A percentile compares a stretch with the other conserved stretches of the same genome.
These are phyloP conservation scores for Ceratocystis diversiconidia DNA, from an alignment of 2,329 filamentous ascomycete species.

Conservation along the genomic window DNA sequence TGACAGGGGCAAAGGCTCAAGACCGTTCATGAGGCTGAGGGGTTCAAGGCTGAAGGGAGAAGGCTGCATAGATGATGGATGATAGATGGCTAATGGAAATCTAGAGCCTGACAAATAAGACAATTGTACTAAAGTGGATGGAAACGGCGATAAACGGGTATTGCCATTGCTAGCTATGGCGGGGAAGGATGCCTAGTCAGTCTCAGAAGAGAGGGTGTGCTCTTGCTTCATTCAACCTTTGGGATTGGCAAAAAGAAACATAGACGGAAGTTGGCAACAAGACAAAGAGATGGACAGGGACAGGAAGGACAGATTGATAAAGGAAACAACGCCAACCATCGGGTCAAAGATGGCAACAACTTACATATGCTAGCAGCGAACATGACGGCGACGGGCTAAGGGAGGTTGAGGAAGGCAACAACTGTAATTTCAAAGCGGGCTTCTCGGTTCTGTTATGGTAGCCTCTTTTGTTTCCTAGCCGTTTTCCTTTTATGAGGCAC, in stretches of 20 bases:
- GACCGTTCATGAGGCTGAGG: background rate
- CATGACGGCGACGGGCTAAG: background rate
- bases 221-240: background rate
- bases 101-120: background rate
- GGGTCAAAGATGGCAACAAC: background rate
- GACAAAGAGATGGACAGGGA: no score
- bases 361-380: slow-evolving; percentile 7
- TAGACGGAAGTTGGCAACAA: background rate
- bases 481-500: background rate
- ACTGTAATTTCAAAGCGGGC: background rate
- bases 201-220: background rate
- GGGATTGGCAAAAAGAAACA: background rate
- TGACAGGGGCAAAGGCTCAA: background rate
- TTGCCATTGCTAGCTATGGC: background rate
- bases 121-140: background rate
- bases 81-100: background rate
- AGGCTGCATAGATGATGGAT: background rate
- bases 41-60: background rate
- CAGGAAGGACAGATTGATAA: background rate
- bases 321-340: background rate
- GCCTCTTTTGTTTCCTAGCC: background rate
- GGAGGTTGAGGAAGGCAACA: background rate
- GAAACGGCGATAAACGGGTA: background rate
- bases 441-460: background rate
- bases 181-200: background rate